Evolutionary conservation across 2,329 filamentous ascomycete species (phyloP).

Genomic region (Lecanosticta acicola): DNA sequence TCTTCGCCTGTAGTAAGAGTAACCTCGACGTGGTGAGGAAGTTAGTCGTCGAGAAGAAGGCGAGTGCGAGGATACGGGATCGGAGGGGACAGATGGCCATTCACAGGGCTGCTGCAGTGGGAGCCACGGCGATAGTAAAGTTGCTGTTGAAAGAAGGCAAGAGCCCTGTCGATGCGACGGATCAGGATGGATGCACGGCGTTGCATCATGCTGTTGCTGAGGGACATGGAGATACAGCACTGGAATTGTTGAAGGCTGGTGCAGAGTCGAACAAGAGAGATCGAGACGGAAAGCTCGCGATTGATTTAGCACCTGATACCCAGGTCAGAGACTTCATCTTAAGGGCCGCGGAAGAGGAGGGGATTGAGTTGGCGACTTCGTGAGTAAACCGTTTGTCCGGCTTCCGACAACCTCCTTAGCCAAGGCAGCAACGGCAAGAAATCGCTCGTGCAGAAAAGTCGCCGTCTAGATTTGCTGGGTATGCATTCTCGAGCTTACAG

Average conservation of each 20-base stretch:
- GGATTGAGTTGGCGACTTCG: conserved; percentile 52
- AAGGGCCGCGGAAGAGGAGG: conserved; percentile 74
- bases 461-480: too few relatives aligned
- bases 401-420: too few relatives aligned
- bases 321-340: conserved; percentile 75
- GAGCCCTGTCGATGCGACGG: conserved; percentile 78
- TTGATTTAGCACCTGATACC: conserved; percentile 79
- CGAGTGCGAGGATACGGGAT: conserved; percentile 75
- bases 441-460: too few relatives aligned
- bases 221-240: conserved; percentile 70
- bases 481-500: too few relatives aligned
- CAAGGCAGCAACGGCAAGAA: too few relatives aligned
- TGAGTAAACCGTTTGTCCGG: too few relatives aligned
- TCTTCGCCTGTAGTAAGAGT: conserved; percentile 86
- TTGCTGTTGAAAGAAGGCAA: conserved; percentile 64
- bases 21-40: conserved; percentile 75
- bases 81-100: conserved; percentile 82
- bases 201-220: conserved; percentile 81
- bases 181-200: conserved; percentile 77
- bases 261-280: conserved; percentile 77
- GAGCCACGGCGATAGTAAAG: conserved; percentile 80
- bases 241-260: conserved; percentile 75
- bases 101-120: conserved; percentile 85
- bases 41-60: conserved; percentile 64
- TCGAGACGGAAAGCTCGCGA: conserved; percentile 60